These are phyloP conservation scores for Monilinia polystroma DNA, from an alignment of 2,329 filamentous ascomycete species.

Conservation along the genomic window DNA sequence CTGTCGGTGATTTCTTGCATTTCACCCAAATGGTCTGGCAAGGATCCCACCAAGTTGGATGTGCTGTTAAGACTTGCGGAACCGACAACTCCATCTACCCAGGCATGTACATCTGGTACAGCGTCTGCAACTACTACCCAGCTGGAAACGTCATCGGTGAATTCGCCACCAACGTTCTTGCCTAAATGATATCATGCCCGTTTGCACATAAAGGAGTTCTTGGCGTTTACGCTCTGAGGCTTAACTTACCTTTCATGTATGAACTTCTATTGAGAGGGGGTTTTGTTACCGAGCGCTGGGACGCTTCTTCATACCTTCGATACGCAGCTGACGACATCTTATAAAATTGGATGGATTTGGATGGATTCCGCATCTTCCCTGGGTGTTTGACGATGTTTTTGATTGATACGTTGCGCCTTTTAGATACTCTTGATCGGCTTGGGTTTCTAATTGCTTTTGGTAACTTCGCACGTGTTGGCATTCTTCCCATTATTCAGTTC, in stretches of 20 bases:
- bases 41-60: slow-evolving; percentile 60
- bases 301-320: slow-evolving; percentile 14
- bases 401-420: slow-evolving; percentile 14
- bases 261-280: slow-evolving; percentile 23
- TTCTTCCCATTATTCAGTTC: slow-evolving; percentile 19
- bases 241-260: slow-evolving; percentile 23
- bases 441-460: slow-evolving; percentile 8
- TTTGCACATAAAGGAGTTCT: slow-evolving; percentile 21
- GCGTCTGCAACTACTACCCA: slow-evolving; percentile 28
- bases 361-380: slow-evolving; percentile 17
- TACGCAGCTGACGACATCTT: slow-evolving; percentile 18
- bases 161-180: slow-evolving; percentile 17
- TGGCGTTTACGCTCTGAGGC: slow-evolving; percentile 23
- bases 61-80: slow-evolving; percentile 54
- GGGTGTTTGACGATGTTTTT: slow-evolving; percentile 16
- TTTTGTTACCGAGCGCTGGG: slow-evolving; percentile 15
- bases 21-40: slow-evolving; percentile 76
- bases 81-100: slow-evolving; percentile 49
- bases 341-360: slow-evolving; percentile 12
- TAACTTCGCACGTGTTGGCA: slow-evolving; percentile 15
- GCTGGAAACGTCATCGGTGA: slow-evolving; percentile 21
- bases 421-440: slow-evolving; percentile 12
- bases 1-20: slow-evolving; percentile 48
- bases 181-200: slow-evolving; percentile 24
- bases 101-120: slow-evolving; percentile 73